These are phyloP conservation scores for Groenewaldozyma sp. DNA, from an alignment of 1,139 yeast species.

Conservation along the genomic window DNA sequence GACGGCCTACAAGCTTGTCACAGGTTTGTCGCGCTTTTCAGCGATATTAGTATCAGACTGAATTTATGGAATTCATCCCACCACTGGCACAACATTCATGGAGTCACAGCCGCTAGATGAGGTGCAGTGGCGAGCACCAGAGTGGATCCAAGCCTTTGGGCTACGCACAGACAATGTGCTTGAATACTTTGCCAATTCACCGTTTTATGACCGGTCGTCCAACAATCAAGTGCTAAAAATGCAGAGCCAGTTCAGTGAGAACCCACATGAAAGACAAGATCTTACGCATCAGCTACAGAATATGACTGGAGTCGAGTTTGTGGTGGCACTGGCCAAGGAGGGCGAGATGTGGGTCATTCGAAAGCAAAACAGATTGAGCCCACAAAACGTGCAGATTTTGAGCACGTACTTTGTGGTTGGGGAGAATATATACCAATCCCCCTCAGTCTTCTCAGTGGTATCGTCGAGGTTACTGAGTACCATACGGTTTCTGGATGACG, in stretches of 20 bases:
- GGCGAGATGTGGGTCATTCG: conserved; percentile 91
- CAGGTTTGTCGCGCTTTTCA: no score
- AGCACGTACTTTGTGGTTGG: conserved; percentile 82
- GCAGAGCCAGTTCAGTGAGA: conserved; percentile 85
- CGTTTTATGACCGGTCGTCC: conserved; percentile 89
- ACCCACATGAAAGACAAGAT: conserved; percentile 33
- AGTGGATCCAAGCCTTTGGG: conserved; percentile 82
- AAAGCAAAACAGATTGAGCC: conserved; percentile 59
- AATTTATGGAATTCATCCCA: no score
- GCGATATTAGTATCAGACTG: no score
- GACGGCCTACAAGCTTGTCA: no score
- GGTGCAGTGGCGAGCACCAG: conserved; percentile 95
- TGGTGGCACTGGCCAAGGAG: conserved; percentile 63
- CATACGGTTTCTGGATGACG: conserved; percentile 22
- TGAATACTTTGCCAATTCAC: conserved; percentile 87
- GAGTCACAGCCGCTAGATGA: conserved; percentile 47
- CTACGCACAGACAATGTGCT: conserved; percentile 81
- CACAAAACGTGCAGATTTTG: conserved; percentile 43
- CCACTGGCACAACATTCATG: no score
- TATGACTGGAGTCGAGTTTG: conserved; percentile 81
- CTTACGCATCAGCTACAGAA: conserved; percentile 50
- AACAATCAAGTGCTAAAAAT: conserved; percentile 90
- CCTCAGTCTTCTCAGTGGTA: conserved; percentile 47
- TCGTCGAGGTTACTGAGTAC: conserved; percentile 43
- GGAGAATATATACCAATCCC: conserved; percentile 89